These are phyloP conservation scores for Fusarium vanettenii DNA, from an alignment of 2,329 filamentous ascomycete genomes.

Conservation along the genomic window DNA sequence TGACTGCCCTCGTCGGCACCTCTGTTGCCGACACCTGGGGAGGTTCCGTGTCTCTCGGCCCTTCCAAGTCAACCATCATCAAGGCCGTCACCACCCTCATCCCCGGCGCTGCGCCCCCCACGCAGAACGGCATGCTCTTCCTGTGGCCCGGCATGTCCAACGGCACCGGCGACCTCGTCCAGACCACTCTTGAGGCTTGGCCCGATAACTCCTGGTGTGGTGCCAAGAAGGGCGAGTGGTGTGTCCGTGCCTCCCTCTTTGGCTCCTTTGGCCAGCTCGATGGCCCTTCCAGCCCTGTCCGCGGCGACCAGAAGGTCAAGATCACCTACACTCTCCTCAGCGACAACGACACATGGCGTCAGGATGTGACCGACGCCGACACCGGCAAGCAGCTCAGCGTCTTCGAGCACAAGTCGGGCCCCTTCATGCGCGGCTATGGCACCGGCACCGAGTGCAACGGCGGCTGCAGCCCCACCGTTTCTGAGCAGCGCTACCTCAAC, in stretches of 20 bases:
- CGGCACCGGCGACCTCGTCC: slow-evolving; percentile 34
- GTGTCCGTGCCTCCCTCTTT: slow-evolving; percentile 33
- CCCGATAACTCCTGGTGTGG: slow-evolving; percentile 37
- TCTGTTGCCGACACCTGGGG: slow-evolving; percentile 29
- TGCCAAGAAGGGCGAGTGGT: slow-evolving; percentile 31
- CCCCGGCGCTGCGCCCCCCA: slow-evolving; percentile 21
- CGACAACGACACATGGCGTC: slow-evolving; percentile 38
- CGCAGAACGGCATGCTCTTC: slow-evolving; percentile 29
- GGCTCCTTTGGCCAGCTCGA: slow-evolving; percentile 35
- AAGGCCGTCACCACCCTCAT: slow-evolving; percentile 37
- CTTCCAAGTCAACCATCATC: slow-evolving; percentile 35
- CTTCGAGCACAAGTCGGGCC: slow-evolving; percentile 32
- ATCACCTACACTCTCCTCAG: slow-evolving; percentile 30
- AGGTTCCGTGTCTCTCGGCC: slow-evolving; percentile 34
- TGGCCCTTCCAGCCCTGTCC: slow-evolving; percentile 18
- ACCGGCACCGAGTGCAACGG: slow-evolving; percentile 37
- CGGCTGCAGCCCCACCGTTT: slow-evolving; percentile 23
- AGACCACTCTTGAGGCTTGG: slow-evolving; percentile 35
- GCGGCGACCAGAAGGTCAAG: slow-evolving; percentile 34
- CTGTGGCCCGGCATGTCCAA: slow-evolving; percentile 39
- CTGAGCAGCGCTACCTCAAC: slow-evolving; percentile 33
- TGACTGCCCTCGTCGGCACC: slow-evolving; percentile 22
- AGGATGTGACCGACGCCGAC: slow-evolving; percentile 31
- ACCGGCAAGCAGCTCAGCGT: slow-evolving; percentile 25
- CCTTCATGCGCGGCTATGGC: slow-evolving; percentile 34